Evolutionary conservation across 805 yeast genomes (phyloP).

Genomic region (Naumovozyma baii): DNA sequence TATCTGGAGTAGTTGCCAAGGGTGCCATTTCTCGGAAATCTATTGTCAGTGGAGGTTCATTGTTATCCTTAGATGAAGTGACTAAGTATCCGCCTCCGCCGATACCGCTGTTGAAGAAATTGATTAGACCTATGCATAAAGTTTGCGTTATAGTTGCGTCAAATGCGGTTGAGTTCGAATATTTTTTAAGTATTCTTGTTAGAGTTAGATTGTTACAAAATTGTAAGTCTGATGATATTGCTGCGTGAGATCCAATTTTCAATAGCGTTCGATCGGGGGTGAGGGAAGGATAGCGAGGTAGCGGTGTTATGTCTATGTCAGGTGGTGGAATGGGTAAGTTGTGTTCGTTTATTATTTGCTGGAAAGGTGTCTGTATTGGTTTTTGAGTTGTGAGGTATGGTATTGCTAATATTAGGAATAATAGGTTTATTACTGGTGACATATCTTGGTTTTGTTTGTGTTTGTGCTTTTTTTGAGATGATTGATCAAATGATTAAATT

Average conservation of each 20-base stretch:
- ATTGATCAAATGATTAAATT: too few species aligned
- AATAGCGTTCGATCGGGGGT: slow-evolving; percentile 25
- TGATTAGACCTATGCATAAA: slow-evolving; percentile 75
- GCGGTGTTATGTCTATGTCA: slow-evolving; percentile 34
- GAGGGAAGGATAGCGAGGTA: slow-evolving; percentile 31
- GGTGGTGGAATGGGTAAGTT: slow-evolving; percentile 8
- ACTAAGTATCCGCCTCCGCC: slow-evolving; percentile 87
- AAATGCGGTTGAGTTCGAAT: slow-evolving; percentile 65
- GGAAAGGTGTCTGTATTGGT: background rate
- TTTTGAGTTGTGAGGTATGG: background rate
- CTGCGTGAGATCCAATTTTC: slow-evolving; percentile 23
- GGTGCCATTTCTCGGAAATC: slow-evolving; percentile 94
- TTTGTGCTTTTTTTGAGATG: too few species aligned
- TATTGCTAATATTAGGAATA: too few species aligned
- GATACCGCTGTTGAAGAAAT: slow-evolving; percentile 77
- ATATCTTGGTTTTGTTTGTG: too few species aligned
- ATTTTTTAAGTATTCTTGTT: slow-evolving; percentile 19
- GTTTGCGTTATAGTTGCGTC: slow-evolving; percentile 89
- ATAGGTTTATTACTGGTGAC: background rate
- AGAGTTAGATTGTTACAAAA: slow-evolving; percentile 25
- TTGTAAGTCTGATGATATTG: slow-evolving; percentile 33
- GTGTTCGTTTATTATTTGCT: background rate
- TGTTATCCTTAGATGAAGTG: slow-evolving; percentile 12
- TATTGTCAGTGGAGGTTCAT: slow-evolving; percentile 46
- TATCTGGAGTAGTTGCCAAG: slow-evolving; percentile 43